Evolutionary conservation across 2,329 filamentous ascomycete species (phyloP).

Genomic region (Ophiocordyceps camponoti-saundersi): DNA sequence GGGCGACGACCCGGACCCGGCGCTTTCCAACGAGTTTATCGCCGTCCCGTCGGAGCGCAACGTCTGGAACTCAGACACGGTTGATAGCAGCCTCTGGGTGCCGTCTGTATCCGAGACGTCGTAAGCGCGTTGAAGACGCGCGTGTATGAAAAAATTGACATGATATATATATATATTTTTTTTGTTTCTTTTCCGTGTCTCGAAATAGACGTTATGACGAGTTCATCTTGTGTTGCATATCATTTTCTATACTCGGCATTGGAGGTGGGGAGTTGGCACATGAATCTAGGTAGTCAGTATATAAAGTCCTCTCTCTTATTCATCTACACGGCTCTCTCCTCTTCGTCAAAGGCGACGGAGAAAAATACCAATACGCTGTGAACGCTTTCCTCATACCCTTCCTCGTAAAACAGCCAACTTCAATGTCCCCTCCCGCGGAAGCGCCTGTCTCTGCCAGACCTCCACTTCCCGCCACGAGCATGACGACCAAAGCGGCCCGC

Average conservation of each 20-base stretch:
- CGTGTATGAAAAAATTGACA: not conserved
- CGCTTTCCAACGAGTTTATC: constrained; percentile 28
- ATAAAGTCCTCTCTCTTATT: not conserved
- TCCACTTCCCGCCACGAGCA: constrained; percentile 18
- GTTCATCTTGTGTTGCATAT: not conserved
- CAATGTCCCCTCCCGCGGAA: constrained; percentile 18
- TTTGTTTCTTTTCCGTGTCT: not conserved
- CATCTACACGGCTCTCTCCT: not conserved
- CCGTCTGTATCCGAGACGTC: constrained; percentile 9
- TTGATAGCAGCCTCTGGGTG: constrained; percentile 28
- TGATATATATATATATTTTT: not conserved
- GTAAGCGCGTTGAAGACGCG: constrained; percentile 1
- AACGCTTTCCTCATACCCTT: too few relatives aligned
- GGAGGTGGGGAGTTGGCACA: not conserved
- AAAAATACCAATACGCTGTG: too few relatives aligned
- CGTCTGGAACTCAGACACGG: constrained; percentile 23
- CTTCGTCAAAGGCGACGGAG: not conserved
- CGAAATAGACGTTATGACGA: not conserved
- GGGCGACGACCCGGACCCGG: constrained; percentile 16
- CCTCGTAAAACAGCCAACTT: not conserved
- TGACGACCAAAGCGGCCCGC: constrained; percentile 14
- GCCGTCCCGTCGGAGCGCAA: constrained; percentile 26
- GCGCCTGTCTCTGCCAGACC: constrained; percentile 15
- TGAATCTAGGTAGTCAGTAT: not conserved
- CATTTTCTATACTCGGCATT: not conserved